Percentiles rank a stretch among this genome's conserved stretches.
phyloP scores from a whole-genome alignment of 2,329 filamentous ascomycete species.

The Fusarium sp. region DNA sequence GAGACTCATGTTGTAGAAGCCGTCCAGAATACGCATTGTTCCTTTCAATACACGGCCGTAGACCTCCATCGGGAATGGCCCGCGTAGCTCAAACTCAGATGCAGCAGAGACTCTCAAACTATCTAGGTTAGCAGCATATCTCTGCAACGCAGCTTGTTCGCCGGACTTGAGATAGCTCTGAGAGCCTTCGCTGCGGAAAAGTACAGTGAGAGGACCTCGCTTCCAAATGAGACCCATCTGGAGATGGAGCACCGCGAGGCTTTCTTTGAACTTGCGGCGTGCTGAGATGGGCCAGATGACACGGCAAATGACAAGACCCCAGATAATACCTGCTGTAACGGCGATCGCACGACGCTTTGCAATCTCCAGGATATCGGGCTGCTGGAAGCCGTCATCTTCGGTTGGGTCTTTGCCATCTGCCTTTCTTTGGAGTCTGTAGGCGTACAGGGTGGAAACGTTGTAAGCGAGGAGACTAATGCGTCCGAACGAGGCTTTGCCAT shows the following conservation, averaged over 20 bases:
- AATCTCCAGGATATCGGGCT: constrained; percentile 89
- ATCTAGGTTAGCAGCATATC: constrained; percentile 74
- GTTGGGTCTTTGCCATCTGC: constrained; percentile 76
- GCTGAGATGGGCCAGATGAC: constrained; percentile 95
- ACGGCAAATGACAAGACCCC: constrained; percentile 91
- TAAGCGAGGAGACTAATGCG: constrained; percentile 96
- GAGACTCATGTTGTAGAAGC: constrained; percentile 96
- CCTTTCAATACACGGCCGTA: constrained; percentile 81
- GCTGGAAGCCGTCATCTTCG: constrained; percentile 85
- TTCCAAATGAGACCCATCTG: constrained; percentile 98
- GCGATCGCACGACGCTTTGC: constrained; percentile 87
- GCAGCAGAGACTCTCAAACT: constrained; percentile 77
- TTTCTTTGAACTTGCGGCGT: constrained; percentile 87
- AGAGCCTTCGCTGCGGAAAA: constrained; percentile 70
- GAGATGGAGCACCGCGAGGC: constrained; percentile 87
- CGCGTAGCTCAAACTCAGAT: constrained; percentile 87
- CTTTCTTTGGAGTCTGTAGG: constrained; percentile 85
- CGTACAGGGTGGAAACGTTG: constrained; percentile 93
- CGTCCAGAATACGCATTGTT: constrained; percentile 87
- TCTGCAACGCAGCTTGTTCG: constrained; percentile 23
- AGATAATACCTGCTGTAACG: constrained; percentile 89
- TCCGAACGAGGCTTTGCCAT: constrained; percentile 88
- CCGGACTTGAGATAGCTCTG: constrained; percentile 74
- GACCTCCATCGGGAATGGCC: constrained; percentile 82
- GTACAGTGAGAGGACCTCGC: constrained; percentile 83